phyloP scores from a whole-genome alignment of 306 rosid genomes.

The Amphicarpaea edgeworthii region DNA sequence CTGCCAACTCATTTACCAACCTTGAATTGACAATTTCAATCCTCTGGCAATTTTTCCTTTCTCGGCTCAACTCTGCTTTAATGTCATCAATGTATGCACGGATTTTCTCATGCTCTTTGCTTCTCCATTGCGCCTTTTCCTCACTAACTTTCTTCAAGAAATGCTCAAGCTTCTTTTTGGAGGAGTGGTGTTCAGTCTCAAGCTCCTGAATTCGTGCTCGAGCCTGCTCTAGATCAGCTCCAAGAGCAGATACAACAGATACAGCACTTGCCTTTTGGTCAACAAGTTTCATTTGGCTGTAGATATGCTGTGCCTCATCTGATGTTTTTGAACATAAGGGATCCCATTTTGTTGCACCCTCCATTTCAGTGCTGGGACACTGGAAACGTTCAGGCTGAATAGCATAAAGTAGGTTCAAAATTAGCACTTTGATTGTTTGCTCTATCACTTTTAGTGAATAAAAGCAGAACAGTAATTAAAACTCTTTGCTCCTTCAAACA shows the following conservation, averaged over 20 bases:
- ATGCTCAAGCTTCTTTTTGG: constrained; percentile 91
- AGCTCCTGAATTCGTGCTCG: constrained; percentile 79
- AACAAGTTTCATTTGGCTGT: constrained; percentile 64
- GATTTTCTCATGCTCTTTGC: constrained; percentile 94
- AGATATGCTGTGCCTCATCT: constrained; percentile 69
- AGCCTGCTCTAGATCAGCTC: constrained; percentile 84
- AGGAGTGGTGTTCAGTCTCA: constrained; percentile 75
- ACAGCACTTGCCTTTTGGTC: constrained; percentile 76
- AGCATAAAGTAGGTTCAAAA: constrained; percentile 25
- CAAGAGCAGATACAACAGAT: constrained; percentile 77
- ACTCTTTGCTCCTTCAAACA: constrained; percentile 3
- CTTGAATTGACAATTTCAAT: constrained; percentile 83
- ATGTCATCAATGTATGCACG: constrained; percentile 82
- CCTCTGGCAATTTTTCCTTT: constrained; percentile 87
- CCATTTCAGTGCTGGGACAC: constrained; percentile 79
- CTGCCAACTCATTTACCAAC: constrained; percentile 89
- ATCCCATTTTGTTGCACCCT: constrained; percentile 96
- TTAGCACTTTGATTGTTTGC: constrained; percentile 33
- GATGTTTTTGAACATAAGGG: constrained; percentile 71
- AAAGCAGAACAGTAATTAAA: neutral
- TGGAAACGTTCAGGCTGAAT: constrained; percentile 65
- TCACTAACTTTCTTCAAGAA: constrained; percentile 81
- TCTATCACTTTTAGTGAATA: constrained; percentile 7
- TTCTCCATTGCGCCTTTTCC: constrained; percentile 85
- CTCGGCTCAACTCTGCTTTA: constrained; percentile 74